Evolutionary conservation across 257 asterid genomes (phyloP).

Genomic region (Nicotiana undulata): DNA sequence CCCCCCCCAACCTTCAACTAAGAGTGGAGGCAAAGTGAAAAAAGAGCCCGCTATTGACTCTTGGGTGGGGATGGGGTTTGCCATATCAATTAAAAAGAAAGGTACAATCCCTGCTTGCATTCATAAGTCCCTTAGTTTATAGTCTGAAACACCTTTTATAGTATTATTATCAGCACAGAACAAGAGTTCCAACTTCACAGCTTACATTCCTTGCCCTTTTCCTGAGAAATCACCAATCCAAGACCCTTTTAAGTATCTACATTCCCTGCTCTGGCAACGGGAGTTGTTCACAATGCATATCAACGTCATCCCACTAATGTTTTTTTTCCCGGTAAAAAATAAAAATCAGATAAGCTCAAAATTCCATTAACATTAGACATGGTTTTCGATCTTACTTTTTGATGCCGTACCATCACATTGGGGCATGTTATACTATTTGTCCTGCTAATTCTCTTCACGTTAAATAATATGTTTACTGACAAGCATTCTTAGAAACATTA

Average conservation of each 20-base stretch:
- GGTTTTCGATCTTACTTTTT: background rate
- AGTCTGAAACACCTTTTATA: background rate
- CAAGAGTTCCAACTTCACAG: background rate
- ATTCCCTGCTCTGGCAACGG: background rate
- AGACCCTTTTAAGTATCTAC: background rate
- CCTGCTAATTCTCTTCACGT: background rate
- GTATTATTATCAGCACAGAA: background rate
- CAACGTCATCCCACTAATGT: background rate
- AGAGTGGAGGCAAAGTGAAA: background rate
- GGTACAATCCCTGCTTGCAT: background rate
- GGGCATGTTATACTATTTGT: background rate
- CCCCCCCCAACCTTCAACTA: background rate
- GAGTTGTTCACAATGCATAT: background rate
- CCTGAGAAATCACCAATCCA: background rate
- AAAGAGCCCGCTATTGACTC: background rate
- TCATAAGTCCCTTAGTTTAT: background rate
- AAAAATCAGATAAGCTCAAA: background rate
- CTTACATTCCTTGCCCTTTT: background rate
- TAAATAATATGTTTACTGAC: background rate
- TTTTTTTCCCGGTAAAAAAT: background rate
- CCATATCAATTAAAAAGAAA: background rate
- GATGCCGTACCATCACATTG: background rate
- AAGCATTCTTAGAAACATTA: background rate
- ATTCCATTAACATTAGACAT: background rate
- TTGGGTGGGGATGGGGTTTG: background rate